Percentiles rank a stretch among this genome's conserved stretches.
Conservation (phyloP, 2,329 filamentous ascomycete genomes). For the Magnaporthiopsis rhizophila region DNA sequence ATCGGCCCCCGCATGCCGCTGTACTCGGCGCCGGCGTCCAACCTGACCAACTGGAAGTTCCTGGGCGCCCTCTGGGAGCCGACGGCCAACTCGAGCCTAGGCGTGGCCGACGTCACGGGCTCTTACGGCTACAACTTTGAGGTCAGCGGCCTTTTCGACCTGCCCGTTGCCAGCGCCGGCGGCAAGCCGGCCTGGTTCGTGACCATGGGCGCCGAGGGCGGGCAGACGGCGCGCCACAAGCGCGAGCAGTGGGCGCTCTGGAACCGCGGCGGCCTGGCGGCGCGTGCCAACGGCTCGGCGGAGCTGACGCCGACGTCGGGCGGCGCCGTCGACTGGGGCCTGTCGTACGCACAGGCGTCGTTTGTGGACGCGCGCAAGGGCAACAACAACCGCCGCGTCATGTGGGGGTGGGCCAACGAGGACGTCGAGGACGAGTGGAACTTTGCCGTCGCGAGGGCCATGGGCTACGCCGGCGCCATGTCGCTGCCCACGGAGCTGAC, state of each 20-base stretch:
- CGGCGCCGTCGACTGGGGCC: constrained; percentile 6
- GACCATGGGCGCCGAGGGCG: constrained; percentile 3
- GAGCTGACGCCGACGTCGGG: constrained; percentile 1
- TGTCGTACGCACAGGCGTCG: constrained; percentile 4
- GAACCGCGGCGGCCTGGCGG: not conserved
- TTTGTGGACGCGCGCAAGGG: constrained; percentile 3
- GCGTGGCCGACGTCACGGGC: constrained; percentile 4
- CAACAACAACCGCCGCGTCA: constrained; percentile 1
- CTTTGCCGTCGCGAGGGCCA: not conserved
- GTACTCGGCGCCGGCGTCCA: constrained; percentile 1
- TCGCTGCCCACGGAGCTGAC: constrained; percentile 3
- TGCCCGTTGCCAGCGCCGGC: not conserved
- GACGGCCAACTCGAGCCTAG: constrained; percentile 1
- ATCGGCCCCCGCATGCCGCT: constrained; percentile 4
- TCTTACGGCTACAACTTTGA: constrained; percentile 6
- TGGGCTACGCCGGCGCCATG: constrained; percentile 4
- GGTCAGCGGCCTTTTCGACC: constrained; percentile 3
- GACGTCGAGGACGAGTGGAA: not conserved
- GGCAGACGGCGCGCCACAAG: constrained; percentile 3
- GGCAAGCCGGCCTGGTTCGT: not conserved
- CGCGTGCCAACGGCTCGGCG: constrained; percentile 1
- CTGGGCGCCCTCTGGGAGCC: constrained; percentile 5
- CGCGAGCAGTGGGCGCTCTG: constrained; percentile 5
- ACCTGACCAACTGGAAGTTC: constrained; percentile 4
- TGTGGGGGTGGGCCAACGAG: constrained; percentile 7